Evolutionary conservation across 2,329 filamentous ascomycete species (phyloP), one percentile per base, ranked within the genome.

Genomic region (Ramularia endophylla): DNA sequence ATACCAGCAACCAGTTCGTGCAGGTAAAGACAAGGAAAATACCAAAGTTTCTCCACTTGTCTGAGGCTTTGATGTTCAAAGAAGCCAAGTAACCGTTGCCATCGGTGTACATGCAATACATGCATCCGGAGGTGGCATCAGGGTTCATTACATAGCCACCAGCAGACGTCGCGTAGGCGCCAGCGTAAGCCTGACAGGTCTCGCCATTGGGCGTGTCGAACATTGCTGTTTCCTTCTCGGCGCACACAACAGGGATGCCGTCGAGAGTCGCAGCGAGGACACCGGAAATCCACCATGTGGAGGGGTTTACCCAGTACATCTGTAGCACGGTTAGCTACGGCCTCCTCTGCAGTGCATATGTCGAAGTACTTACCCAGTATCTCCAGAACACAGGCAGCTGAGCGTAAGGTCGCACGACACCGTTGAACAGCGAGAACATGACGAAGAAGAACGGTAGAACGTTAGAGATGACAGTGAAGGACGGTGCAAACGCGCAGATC

Each of bases 361-460:
- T 11, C 6, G 11, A 25, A 25, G 11, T 25, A 11, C 22, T 25
- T 11, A 25, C 22, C 78, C 81, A 86, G 65, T 83, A 85, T 28
- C 72, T 69, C 81, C 81, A 90, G 67, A 87, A 86, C 18, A 77
- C 75, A 0, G 78, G 77, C 22, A 88, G 69, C 46, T 72, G 66
- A 1, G 63, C 52, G 61, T 85, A 88, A 0, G 84, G 79, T 2
- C 82, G 74, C 8, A 89, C 75, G 15, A 89, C 79, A 51, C 85
- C 85, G 66, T 87, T 88, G 72, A 89, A 88, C 17, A 86, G 64
- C 29, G 73, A 74, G 55, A 85, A 81, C 69, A 86, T 80, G 61
- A 88, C 79, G 66, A 89, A 85, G 73, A 89, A 87, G 69, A 89
- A 87, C 1, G 85, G 85, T 4, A 87, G 68, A 16, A 81, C 65